Conservation (phyloP, 306 rosid species). For the Alnus glutinosa region DNA sequence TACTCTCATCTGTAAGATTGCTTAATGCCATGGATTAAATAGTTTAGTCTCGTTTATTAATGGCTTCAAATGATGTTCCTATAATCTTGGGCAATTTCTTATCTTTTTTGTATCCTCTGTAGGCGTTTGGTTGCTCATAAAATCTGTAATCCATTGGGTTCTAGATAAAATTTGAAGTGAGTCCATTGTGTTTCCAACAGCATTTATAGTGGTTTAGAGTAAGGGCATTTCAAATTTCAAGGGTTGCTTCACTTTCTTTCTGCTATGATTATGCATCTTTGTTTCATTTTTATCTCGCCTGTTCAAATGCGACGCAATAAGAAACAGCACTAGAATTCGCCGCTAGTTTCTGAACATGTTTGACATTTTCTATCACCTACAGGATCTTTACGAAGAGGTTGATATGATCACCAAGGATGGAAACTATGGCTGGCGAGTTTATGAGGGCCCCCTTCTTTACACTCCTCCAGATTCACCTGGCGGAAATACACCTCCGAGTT, state of each 20-base stretch:
- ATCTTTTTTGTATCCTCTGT: background rate
- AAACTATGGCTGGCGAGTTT: conserved; percentile 90
- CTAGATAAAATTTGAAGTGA: background rate
- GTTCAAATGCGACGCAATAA: background rate
- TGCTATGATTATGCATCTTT: conserved; percentile 1
- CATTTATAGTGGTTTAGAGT: background rate
- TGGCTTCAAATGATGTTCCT: background rate
- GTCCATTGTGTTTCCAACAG: background rate
- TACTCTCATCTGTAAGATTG: background rate
- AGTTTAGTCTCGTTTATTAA: background rate
- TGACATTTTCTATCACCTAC: conserved; percentile 27
- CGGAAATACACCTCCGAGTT: conserved; percentile 54
- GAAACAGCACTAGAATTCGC: background rate
- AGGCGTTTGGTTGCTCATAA: background rate
- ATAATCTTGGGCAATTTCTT: background rate
- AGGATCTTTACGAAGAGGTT: conserved; percentile 91
- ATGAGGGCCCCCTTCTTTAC: conserved; percentile 69
- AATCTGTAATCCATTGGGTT: background rate
- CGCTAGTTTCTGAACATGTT: background rate
- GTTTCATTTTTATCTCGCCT: background rate
- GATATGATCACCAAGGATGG: conserved; percentile 92
- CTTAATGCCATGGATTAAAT: background rate
- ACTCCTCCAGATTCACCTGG: conserved; percentile 44
- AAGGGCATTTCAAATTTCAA: background rate
- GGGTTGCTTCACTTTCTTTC: background rate